Evolutionary conservation across 768 basidiomycete genomes (phyloP), one percentile per base, ranked within the genome.

Genomic region (Exidia glandulosa): DNA sequence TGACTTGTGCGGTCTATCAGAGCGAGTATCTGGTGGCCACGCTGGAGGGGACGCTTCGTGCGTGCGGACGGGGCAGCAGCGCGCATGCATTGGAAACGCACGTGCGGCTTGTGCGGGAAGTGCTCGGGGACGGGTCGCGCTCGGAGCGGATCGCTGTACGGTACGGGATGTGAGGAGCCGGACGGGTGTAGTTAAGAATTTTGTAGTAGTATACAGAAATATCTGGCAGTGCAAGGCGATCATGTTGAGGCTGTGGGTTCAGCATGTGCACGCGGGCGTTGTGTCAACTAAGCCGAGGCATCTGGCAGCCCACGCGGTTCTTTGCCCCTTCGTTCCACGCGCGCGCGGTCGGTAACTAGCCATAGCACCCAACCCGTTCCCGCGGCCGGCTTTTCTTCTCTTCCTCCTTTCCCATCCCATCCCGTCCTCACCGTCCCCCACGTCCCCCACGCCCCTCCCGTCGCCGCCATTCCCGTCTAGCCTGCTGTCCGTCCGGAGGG

Each of bases 401-500:
- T 45, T 23, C 23, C 58, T 61, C 59, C 58, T 48, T 60, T 60
- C 56, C 61, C 25, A 37, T 19, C 47, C 37, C 31, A n/a, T 45
- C 19, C 58, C 47, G 3, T 19, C 34, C 57, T 29, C 41, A 14
- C 29, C 58, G 41, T 25, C 34, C 27, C 4, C 45, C 30, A 29
- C 33, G 31, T 12, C 58, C 50, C 25, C 13, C 50, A 31, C 50
- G 30, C n/a, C 25, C 48, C 34, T 47, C 47, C 60, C 64, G 62
- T 45, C 52, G 57, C 67, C 41, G 41, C 29, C 57, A 41, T 29
- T 47, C 60, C 32, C 36, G 34, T 60, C 36, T 48, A 79, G 78
- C 76, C 75, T 69, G 66, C 74, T 79, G 79, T 78, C 70, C 79
- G 81, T 79, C 82, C 79, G 74, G 81, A 81, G 81, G 81, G 81